These are phyloP conservation scores for Apiospora hydei DNA, from an alignment of 2,329 filamentous ascomycete species.

Conservation along the genomic window DNA sequence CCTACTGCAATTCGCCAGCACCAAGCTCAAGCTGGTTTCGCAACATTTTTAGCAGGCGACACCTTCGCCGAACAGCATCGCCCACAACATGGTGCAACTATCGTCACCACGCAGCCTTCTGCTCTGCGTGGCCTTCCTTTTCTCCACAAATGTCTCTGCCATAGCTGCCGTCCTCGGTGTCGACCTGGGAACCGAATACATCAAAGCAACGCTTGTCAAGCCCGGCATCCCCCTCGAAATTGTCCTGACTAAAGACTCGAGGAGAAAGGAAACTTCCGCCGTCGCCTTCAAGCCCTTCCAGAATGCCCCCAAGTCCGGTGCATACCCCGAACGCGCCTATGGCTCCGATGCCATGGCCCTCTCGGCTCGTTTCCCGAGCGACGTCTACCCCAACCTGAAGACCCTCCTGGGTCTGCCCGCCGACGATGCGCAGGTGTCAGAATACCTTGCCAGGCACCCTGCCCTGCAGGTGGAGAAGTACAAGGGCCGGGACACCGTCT, in stretches of 20 bases:
- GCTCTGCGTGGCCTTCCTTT: conserved; percentile 50
- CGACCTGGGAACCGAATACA: conserved; percentile 94
- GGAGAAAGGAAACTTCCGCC: conserved; percentile 91
- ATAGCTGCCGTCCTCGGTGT: conserved; percentile 84
- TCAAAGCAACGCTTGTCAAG: conserved; percentile 96
- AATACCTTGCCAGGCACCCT: conserved; percentile 80
- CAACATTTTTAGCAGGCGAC: conserved; percentile 36
- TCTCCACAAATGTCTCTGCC: conserved; percentile 58
- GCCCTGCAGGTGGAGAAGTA: conserved; percentile 72
- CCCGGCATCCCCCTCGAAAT: conserved; percentile 97
- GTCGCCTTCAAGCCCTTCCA: conserved; percentile 92
- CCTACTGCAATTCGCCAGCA: conserved; percentile 12
- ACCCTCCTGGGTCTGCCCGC: conserved; percentile 79
- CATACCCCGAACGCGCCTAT: conserved; percentile 88
- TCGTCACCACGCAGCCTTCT: conserved; percentile 46
- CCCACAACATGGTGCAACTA: conserved; percentile 36
- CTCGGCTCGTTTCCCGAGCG: conserved; percentile 84
- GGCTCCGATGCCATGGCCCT: conserved; percentile 91
- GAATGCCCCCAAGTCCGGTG: conserved; percentile 65
- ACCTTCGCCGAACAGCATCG: conserved; percentile 34
- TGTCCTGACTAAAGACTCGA: conserved; percentile 95
- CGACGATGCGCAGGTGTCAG: conserved; percentile 66
- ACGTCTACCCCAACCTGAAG: conserved; percentile 96
- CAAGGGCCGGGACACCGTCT: conserved; percentile 70
- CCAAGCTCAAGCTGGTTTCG: conserved; percentile 33